Conservation (phyloP, 2,329 filamentous ascomycete genomes). For the Thielaviopsis punctulata region DNA sequence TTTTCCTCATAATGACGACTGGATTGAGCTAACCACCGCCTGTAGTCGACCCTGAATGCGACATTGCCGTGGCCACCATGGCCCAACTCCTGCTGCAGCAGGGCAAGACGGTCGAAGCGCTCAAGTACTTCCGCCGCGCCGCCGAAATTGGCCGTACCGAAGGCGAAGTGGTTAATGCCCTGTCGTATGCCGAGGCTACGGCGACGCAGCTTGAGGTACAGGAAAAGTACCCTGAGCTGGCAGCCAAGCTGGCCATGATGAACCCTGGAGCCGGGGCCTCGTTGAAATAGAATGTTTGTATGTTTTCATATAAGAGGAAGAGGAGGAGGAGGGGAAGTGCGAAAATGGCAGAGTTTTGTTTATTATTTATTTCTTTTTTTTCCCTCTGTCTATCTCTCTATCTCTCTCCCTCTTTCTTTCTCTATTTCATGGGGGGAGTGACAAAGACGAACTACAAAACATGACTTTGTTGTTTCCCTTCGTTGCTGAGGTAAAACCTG, state of each 20-base stretch:
- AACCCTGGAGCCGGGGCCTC: conserved; percentile 8
- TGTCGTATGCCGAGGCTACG: conserved; percentile 93
- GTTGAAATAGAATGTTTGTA: not conserved
- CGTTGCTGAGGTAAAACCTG: not conserved
- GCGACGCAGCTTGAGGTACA: conserved; percentile 87
- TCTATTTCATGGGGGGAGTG: too few species aligned
- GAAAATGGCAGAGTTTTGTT: not conserved
- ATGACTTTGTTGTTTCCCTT: not conserved
- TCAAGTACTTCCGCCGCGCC: conserved; percentile 93
- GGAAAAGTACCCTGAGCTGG: conserved; percentile 69
- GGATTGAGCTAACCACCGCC: conserved; percentile 1
- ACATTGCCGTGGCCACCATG: conserved; percentile 97
- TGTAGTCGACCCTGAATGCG: conserved; percentile 89
- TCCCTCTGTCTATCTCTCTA: not conserved
- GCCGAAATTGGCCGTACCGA: conserved; percentile 89
- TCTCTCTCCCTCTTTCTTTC: not conserved
- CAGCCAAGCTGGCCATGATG: conserved; percentile 38
- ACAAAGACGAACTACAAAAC: too few species aligned
- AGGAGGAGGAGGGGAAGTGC: not conserved
- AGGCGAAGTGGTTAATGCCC: conserved; percentile 85
- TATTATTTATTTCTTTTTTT: not conserved
- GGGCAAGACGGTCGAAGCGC: conserved; percentile 86
- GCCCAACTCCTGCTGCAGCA: conserved; percentile 93
- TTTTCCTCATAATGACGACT: too few species aligned
- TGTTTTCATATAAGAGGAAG: not conserved